These are phyloP conservation scores for Lentinula aciculospora DNA, from an alignment of 768 basidiomycete species.

Conservation along the genomic window DNA sequence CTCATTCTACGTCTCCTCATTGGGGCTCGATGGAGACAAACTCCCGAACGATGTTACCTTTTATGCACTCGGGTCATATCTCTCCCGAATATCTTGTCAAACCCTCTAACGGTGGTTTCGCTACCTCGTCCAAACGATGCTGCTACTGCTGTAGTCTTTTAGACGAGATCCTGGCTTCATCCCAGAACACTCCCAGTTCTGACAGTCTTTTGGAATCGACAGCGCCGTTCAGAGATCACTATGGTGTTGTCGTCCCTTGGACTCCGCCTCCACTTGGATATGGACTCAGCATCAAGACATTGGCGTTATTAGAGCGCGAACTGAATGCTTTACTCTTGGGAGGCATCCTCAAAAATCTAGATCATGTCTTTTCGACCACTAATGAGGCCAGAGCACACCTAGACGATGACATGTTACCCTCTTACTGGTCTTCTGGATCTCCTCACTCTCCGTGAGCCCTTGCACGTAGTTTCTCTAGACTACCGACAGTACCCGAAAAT, in stretches of 20 bases:
- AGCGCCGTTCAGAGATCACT: background rate
- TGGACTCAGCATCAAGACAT: background rate
- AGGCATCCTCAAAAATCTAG: background rate
- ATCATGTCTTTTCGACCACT: background rate
- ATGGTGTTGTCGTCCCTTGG: constrained; percentile 3
- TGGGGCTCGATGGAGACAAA: background rate
- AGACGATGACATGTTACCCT: background rate
- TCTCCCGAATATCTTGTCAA: background rate
- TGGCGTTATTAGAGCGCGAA: background rate
- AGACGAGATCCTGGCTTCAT: background rate
- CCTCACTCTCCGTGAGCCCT: background rate
- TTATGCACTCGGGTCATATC: background rate
- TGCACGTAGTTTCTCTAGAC: background rate
- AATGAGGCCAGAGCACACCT: background rate
- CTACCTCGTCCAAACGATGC: background rate
- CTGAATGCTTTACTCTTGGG: background rate
- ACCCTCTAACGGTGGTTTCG: background rate
- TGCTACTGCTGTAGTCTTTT: constrained; percentile 4
- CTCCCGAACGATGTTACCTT: background rate
- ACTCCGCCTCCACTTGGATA: constrained; percentile 6
- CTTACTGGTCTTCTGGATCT: background rate
- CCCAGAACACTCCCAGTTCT: background rate
- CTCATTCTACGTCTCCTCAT: background rate
- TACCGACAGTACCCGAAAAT: background rate
- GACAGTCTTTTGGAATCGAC: background rate